These are phyloP conservation scores for Allantophomopsis cytisporea DNA, from an alignment of 2,329 filamentous ascomycete genomes.

Conservation along the genomic window DNA sequence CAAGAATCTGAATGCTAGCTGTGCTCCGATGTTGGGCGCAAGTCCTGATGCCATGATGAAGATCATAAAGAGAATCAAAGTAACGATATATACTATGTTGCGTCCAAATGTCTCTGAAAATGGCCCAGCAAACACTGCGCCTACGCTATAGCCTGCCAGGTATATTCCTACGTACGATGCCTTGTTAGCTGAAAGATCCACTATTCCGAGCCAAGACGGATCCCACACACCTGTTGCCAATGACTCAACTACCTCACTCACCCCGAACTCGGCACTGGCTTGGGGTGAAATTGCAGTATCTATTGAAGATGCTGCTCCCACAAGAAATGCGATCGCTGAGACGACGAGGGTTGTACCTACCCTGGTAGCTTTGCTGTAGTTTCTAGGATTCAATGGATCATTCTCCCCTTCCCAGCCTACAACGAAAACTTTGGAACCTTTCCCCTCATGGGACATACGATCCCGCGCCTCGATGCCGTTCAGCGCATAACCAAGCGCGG, in stretches of 20 bases:
- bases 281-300: too few species aligned
- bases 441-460: conserved; percentile 3
- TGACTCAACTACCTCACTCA: conserved; percentile 33
- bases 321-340: too few species aligned
- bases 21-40: conserved; percentile 24
- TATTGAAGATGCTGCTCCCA: too few species aligned
- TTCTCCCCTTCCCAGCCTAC: conserved; percentile 22
- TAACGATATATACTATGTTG: conserved; percentile 22
- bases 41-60: conserved; percentile 29
- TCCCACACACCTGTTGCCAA: conserved; percentile 23
- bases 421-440: conserved; percentile 18
- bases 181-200: too few species aligned
- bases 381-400: too few species aligned
- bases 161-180: conserved; percentile 14
- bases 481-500: conserved; percentile 2
- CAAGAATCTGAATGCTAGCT: conserved; percentile 30
- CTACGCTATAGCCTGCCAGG: conserved; percentile 19
- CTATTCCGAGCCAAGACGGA: not conserved
- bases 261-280: conserved; percentile 28
- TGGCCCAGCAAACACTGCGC: conserved; percentile 20
- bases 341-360: too few species aligned
- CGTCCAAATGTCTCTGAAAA: conserved; percentile 25
- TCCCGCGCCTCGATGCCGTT: conserved; percentile 3
- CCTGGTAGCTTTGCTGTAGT: too few species aligned
- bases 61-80: conserved; percentile 26